Evolutionary conservation across 1,284 basidiomycete genomes (phyloP), one percentile per base, ranked within the genome.

Genomic region (Xerocomus nothofagi): DNA sequence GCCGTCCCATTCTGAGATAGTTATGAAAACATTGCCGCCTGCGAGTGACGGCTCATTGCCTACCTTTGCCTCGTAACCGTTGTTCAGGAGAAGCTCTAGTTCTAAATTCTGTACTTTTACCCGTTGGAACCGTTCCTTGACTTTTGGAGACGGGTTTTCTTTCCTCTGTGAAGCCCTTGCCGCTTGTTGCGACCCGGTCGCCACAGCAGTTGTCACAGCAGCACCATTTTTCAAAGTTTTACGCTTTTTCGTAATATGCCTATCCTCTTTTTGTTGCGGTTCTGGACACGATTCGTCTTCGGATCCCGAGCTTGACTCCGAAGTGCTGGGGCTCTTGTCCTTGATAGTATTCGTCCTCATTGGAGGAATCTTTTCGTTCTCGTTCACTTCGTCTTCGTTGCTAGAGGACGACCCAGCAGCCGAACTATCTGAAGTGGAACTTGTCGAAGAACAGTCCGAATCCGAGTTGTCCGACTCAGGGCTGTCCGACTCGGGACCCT

Each of bases 11-110:
- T 50, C 55, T 43, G 42, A 32, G 42, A 39, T 3, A 18, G 20
- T 18, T 0, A 23, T 54, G 14, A 47, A 23, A 5, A 9, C 17
- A 38, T 24, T 4, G 20, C 23, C 5, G 20, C 23, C 23, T 37
- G 39, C 37, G 26, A 33, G n/a, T 26, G 26, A 31, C n/a, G 41
- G 53, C 55, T 33, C 23, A 69, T 73, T 6, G n/a, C 56, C 62
- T 61, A 91, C 91, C 75, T 88, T 89, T 29, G 86, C 82, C 43
- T 86, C 80, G 59, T 95, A 99, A 37, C 84, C 80, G 66, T 96
- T 98, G 66, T 96, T 84, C 67, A 93, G 67, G 39, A 86, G 70
- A 34, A 80, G 72, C 50, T 89, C 77, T 2, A 74, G 62, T 59
- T 76, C 80, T 6, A 92, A 74, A 47, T 83, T 75, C 20, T 86